Evolutionary conservation across 2,329 filamentous ascomycete genomes (phyloP).

Genomic region (Teratosphaeria gauchensis): DNA sequence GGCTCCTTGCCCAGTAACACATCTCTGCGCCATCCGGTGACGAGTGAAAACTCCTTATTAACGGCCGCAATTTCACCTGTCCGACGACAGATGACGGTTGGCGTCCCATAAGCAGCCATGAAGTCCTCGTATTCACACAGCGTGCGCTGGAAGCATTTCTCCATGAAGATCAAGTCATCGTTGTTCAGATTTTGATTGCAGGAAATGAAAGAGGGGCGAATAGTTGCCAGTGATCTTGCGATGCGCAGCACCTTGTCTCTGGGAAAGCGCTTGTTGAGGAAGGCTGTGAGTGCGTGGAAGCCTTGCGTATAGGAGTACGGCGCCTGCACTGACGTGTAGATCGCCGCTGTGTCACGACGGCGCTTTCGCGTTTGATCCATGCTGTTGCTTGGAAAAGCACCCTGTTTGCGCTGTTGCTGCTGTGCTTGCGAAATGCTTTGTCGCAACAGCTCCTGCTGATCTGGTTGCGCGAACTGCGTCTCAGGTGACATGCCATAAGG

Average conservation of each 20-base stretch:
- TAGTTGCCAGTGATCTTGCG: constrained; percentile 76
- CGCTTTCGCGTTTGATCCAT: constrained; percentile 34
- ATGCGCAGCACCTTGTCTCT: constrained; percentile 70
- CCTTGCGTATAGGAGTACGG: constrained; percentile 85
- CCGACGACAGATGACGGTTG: constrained; percentile 81
- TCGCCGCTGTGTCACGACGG: constrained; percentile 64
- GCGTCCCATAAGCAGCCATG: constrained; percentile 77
- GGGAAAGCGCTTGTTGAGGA: constrained; percentile 69
- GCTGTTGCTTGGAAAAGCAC: constrained; percentile 21
- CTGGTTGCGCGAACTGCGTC: constrained; percentile 20
- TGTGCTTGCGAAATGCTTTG: constrained; percentile 25
- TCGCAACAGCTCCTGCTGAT: constrained; percentile 22
- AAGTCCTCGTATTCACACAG: constrained; percentile 91
- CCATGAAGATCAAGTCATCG: constrained; percentile 92
- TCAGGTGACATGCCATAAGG: constrained; percentile 28
- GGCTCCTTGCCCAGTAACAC: constrained; percentile 78
- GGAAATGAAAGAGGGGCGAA: constrained; percentile 86
- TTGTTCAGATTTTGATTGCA: constrained; percentile 81
- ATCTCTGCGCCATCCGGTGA: constrained; percentile 90
- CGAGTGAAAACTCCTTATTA: constrained; percentile 90
- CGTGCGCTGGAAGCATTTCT: constrained; percentile 90
- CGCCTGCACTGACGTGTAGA: constrained; percentile 82
- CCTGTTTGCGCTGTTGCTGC: constrained; percentile 18
- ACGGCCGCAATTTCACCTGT: constrained; percentile 92
- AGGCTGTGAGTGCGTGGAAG: constrained; percentile 78